Evolutionary conservation across 2,329 filamentous ascomycete species (phyloP).

Genomic region (Colletotrichum liaoningense): DNA sequence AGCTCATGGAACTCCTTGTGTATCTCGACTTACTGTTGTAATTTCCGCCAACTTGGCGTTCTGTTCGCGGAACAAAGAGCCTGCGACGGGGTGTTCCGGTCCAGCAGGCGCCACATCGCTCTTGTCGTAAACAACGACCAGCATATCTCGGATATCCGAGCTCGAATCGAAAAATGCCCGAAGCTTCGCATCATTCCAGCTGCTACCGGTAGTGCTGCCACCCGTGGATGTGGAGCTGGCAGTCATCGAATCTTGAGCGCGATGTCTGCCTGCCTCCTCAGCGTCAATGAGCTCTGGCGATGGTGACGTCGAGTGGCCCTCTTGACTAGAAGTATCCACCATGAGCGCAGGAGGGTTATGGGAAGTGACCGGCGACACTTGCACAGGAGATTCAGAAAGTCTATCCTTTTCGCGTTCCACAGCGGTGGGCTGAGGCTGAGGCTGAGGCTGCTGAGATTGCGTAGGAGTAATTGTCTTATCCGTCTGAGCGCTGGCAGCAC

Average conservation of each 20-base stretch:
- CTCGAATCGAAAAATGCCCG: conserved; percentile 92
- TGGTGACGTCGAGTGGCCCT: conserved; percentile 73
- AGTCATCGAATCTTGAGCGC: conserved; percentile 60
- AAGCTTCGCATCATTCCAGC: conserved; percentile 89
- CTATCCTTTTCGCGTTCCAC: conserved; percentile 49
- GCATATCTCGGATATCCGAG: conserved; percentile 87
- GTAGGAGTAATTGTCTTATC: conserved; percentile 46
- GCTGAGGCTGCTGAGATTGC: conserved; percentile 22
- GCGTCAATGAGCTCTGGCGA: conserved; percentile 70
- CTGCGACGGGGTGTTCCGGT: conserved; percentile 86
- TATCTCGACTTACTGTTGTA: conserved; percentile 69
- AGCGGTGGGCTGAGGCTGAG: conserved; percentile 10
- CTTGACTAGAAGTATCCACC: conserved; percentile 77
- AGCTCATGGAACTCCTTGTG: not conserved
- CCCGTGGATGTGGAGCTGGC: conserved; percentile 59
- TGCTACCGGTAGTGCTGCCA: conserved; percentile 62
- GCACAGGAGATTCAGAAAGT: conserved; percentile 75
- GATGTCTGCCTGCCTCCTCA: conserved; percentile 51
- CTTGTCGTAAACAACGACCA: conserved; percentile 94
- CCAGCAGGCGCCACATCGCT: conserved; percentile 82
- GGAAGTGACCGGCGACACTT: conserved; percentile 68
- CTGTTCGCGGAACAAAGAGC: conserved; percentile 85
- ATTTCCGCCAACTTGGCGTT: conserved; percentile 88
- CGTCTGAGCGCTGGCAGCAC: conserved; percentile 44
- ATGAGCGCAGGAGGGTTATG: conserved; percentile 74